Percentiles rank a stretch among this genome's conserved stretches.
These are phyloP conservation scores for Solanum chmielewskii DNA, from an alignment of 257 asterid genomes.

Conservation along the genomic window DNA sequence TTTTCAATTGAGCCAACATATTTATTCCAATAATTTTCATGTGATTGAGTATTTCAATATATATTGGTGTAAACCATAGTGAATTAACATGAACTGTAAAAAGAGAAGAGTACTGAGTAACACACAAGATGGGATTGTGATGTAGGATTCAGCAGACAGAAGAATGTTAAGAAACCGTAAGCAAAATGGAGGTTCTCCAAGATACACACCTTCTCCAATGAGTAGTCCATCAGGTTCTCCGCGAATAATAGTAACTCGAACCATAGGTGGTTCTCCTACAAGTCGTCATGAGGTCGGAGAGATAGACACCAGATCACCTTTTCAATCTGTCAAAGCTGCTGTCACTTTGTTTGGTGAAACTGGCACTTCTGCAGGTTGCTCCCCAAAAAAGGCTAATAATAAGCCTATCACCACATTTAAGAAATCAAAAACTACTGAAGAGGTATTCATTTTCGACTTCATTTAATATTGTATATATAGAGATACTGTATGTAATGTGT, in stretches of 20 bases:
- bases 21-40: not conserved
- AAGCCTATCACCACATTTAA: constrained; percentile 3
- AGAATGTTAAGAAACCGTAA: not conserved
- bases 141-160: not conserved
- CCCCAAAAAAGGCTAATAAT: not conserved
- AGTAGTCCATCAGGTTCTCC: not conserved
- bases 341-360: constrained; percentile 47
- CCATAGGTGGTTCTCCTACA: not conserved
- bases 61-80: not conserved
- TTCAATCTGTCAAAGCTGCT: constrained; percentile 16
- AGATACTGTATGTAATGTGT: not conserved
- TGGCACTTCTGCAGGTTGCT: not conserved
- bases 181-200: constrained; percentile 3
- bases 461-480: not conserved
- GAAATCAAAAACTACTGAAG: constrained; percentile 48
- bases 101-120: too few species aligned
- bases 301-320: constrained; percentile 17
- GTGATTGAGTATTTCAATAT: not conserved
- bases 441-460: constrained; percentile 26
- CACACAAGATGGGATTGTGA: not conserved
- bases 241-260: not conserved
- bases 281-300: constrained; percentile 14
- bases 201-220: not conserved
- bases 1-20: too few species aligned
- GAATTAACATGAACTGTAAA: too few species aligned